Percentiles rank a stretch among this genome's conserved stretches.
Conservation (phyloP, 169 alveolate genomes). For the Plasmodium gaboni region DNA sequence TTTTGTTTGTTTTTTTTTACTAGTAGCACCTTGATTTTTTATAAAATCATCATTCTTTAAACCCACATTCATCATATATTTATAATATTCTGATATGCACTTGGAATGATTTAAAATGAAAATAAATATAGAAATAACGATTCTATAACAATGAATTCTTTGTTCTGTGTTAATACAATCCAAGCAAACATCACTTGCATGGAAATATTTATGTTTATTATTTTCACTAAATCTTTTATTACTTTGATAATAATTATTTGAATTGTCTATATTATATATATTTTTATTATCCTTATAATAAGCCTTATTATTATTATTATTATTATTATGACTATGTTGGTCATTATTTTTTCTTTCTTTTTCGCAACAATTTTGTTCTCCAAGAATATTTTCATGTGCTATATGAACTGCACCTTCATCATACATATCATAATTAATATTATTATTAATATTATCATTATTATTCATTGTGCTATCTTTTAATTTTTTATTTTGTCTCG, state of each 20-base stretch:
- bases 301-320: neutral
- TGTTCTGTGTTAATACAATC: constrained; percentile 34
- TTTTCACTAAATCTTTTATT: constrained; percentile 25
- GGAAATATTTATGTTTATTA: constrained; percentile 9
- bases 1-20: neutral
- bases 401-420: constrained; percentile 1
- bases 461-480: constrained; percentile 4
- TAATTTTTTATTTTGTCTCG: no score
- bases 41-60: constrained; percentile 31
- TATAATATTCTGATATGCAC: constrained; percentile 68
- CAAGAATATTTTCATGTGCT: neutral
- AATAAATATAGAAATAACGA: constrained; percentile 39
- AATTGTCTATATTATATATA: no score
- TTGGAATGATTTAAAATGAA: constrained; percentile 56
- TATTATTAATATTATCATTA: neutral
- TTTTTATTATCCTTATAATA: no score
- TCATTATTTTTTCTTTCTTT: neutral
- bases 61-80: constrained; percentile 43
- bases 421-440: neutral
- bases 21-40: neutral
- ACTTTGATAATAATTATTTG: no score
- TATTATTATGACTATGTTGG: neutral
- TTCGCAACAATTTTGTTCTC: neutral
- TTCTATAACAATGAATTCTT: constrained; percentile 57
- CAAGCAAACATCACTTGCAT: constrained; percentile 32